Base-by-base conservation (phyloP, 2,329 filamentous ascomycete genomes). In the Colletotrichum viniferum region DNA sequence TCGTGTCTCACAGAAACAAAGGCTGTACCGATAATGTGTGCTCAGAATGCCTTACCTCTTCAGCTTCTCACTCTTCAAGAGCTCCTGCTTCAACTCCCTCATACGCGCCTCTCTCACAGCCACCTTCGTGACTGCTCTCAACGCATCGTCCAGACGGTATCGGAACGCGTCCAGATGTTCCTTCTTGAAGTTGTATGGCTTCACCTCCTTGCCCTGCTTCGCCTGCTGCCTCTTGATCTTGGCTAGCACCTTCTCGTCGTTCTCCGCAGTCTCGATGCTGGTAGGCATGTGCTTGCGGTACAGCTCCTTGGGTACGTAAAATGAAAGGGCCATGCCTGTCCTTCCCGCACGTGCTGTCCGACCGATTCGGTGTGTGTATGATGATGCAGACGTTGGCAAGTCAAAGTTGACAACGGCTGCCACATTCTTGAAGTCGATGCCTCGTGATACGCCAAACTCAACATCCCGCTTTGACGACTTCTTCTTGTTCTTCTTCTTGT, bases 341-440 rank as follows among this genome's bases (percentile, higher is more conserved):
- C 97, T 95, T 13, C 96, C 96, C 3, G 96, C 97, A 76, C 97
- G 92, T 2, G 95, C 97, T 7, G 97, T 99, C 36, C 97, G 93
- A 36, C 97, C 97, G 80, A 99, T 98, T 69, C 97, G 93, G 85
- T 99, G 97, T n/a, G 95, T 97, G 84, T 99, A 99, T 10, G 95
- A 98, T 82, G 95, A 97, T 48, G 95, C 94, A 10, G 93, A 94
- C 18, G 92, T 92, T 1, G 97, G 97, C 18, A 99, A 92, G 84
- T 99, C 97, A 83, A 99, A 99, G 86, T 99, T 99, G 82, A 99
- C 92, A 28, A 99, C 96, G 77, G 95, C 96, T 4, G 95, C 93
- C 70, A 99, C 96, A 81, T 98, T 96, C 81, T 97, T 94, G 87
- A 99, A 99, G 85, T 99, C 97, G 79, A 99, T 97, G 52, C 84